Evolutionary conservation across 2,329 filamentous ascomycete genomes (phyloP).

Genomic region (Hymenoscyphus linearis): DNA sequence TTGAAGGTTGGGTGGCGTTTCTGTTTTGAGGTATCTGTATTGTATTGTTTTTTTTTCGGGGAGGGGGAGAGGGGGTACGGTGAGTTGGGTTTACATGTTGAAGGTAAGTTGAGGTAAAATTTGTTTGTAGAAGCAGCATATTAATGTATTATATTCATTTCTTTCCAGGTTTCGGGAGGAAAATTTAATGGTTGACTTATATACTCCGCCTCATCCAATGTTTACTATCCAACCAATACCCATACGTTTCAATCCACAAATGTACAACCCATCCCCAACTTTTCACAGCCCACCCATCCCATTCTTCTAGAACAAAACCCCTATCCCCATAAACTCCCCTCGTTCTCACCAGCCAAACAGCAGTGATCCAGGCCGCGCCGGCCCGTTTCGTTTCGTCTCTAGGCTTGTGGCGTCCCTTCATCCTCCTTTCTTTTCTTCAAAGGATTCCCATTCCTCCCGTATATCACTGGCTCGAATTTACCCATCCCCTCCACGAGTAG

Average conservation of each 20-base stretch:
- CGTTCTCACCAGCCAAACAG: background rate
- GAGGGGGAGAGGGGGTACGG: background rate
- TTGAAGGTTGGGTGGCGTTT: background rate
- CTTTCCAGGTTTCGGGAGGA: no score
- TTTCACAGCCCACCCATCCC: background rate
- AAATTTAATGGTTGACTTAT: background rate
- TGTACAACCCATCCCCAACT: background rate
- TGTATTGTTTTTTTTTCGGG: background rate
- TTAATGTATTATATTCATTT: no score
- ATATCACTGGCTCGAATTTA: background rate
- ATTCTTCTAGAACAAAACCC: background rate
- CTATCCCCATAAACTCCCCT: background rate
- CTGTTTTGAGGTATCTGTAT: no score
- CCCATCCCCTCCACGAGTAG: no score
- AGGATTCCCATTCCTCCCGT: background rate
- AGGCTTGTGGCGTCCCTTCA: background rate
- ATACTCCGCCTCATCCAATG: background rate
- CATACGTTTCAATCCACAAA: background rate
- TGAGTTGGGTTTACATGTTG: background rate
- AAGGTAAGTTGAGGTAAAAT: background rate
- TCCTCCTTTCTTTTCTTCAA: background rate
- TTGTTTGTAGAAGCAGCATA: background rate
- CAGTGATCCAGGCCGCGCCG: background rate
- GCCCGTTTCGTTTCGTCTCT: conserved; percentile 1
- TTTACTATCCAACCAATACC: background rate